phyloP scores from a whole-genome alignment of 176 grass and related monocot genomes.

The Tillandsia fasciculata region DNA sequence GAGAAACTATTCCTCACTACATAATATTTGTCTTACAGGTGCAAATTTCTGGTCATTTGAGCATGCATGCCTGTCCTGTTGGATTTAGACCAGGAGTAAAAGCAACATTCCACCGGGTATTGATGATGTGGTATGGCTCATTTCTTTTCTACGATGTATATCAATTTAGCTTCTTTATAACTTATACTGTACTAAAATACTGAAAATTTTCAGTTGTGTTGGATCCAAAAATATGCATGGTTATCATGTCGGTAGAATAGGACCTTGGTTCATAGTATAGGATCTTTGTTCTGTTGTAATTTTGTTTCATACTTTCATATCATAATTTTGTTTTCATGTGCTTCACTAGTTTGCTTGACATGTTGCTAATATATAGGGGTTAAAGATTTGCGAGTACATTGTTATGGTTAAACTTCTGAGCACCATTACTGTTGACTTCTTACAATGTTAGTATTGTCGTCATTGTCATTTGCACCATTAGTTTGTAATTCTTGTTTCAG shows the following conservation, averaged over 20 bases:
- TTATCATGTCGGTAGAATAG: not conserved
- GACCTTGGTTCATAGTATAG: not conserved
- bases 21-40: constrained; percentile 39
- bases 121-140: constrained; percentile 47
- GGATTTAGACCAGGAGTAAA: constrained; percentile 60
- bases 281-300: no score
- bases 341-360: no score
- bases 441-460: no score
- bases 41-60: constrained; percentile 48
- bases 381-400: no score
- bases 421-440: no score
- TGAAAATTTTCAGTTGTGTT: not conserved
- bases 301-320: no score
- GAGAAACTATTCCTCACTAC: constrained; percentile 21
- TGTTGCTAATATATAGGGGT: no score
- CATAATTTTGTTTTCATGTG: no score
- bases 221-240: not conserved
- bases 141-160: constrained; percentile 6
- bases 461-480: no score
- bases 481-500: no score
- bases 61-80: constrained; percentile 44
- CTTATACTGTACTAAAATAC: not conserved
- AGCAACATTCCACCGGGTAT: constrained; percentile 59
- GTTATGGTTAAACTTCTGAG: no score
- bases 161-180: constrained; percentile 13